phyloP scores from a whole-genome alignment of 257 asterid species.

The Jacaranda mimosifolia region DNA sequence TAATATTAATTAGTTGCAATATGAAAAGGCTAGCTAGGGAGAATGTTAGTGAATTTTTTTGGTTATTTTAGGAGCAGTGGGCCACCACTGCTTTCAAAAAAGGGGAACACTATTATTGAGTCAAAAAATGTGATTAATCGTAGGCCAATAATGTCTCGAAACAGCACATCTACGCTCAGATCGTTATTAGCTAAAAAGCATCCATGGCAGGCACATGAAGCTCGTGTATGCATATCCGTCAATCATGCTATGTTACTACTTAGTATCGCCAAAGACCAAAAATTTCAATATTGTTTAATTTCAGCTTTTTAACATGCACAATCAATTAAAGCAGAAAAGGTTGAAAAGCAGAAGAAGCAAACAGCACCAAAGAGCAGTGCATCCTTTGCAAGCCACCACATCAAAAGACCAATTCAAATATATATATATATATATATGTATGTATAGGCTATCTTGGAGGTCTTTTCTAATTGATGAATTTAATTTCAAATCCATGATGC shows the following conservation, averaged over 20 bases:
- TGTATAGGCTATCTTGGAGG: not conserved
- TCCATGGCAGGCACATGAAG: not conserved
- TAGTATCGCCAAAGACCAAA: not conserved
- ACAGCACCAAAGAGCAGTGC: not conserved
- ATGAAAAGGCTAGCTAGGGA: not conserved
- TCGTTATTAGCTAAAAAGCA: not conserved
- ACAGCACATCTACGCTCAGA: not conserved
- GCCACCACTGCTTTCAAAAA: not conserved
- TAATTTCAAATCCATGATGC: too few species aligned
- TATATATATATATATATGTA: too few species aligned
- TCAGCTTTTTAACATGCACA: conserved; percentile 6
- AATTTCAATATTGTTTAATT: not conserved
- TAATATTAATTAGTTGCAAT: not conserved
- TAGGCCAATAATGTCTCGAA: not conserved
- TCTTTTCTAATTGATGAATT: not conserved
- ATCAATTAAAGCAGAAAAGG: not conserved
- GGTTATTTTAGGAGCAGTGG: not conserved
- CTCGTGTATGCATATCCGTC: not conserved
- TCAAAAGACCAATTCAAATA: not conserved
- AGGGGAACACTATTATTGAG: conserved; percentile 16
- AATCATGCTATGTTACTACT: conserved; percentile 16
- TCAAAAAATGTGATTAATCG: not conserved
- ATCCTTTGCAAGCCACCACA: not conserved
- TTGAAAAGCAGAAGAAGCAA: not conserved
- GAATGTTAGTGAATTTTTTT: not conserved